Base-by-base conservation (phyloP, 345 rosid species). In the Dipteronia dyeriana region DNA sequence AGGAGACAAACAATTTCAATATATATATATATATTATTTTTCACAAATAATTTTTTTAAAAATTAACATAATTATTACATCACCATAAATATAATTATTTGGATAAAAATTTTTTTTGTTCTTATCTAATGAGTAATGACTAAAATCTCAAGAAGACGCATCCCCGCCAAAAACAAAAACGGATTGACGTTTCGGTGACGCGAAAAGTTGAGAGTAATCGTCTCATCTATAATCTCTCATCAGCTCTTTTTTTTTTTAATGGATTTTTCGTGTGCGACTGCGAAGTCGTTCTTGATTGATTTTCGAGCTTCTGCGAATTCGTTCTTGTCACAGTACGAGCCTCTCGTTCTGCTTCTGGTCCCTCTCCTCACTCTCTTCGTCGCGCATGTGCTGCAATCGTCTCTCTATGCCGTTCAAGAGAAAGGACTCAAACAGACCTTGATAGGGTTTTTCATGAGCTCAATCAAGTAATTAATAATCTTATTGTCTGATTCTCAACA, bases 271-370 rank as follows among this genome's bases (percentile, higher is more conserved):
- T 80, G 81, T 68, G 73, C 79, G 66, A 79, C 70, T 68, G 73
- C 78, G 66, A 79, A 73, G 72, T 75, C 83, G 4, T 69, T 70
- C 66, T 20, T 88, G 80, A 70, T 73, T 77, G 79, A 76, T 43
- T 76, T 76, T 53, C 85, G 94, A 86, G 87, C 68, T 68, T 80
- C 80, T 22, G 86, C 92, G 39, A 96, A 96, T 84, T 86, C 87
- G 1, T 84, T 77, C 71, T 81, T 94, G 66, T 87, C 94, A 8
- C 82, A 85, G 41, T 87, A 83, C 84, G 98, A 97, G 81, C 99
- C 98, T 62, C 78, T 92, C 70, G 78, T 75, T 74, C 86, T 97
- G 73, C 76, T 97, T 31, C 54, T 91, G 26, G 85, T 84, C 5
- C 98, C 98, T 17, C 76, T 91, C 47, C 76, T 92, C 79, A 88